Evolutionary conservation across 2,329 filamentous ascomycete species (phyloP).

Genomic region (Diaporthe batatas): DNA sequence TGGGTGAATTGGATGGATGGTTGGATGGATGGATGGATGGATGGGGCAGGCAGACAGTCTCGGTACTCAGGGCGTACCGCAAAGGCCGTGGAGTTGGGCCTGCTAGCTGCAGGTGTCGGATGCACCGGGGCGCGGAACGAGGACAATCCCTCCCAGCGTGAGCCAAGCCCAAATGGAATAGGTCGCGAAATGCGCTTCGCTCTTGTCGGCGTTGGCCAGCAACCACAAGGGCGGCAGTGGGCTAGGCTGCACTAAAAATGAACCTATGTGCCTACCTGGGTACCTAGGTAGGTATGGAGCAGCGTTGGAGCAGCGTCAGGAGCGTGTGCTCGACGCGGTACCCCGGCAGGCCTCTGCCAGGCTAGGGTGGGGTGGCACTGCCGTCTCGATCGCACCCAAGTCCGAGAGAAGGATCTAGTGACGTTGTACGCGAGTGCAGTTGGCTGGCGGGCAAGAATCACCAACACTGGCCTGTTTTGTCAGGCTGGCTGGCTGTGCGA

Average conservation of each 20-base stretch:
- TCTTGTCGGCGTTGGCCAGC: slow-evolving; percentile 25
- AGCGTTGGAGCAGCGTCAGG: too few species aligned
- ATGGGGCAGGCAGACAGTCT: slow-evolving; percentile 9
- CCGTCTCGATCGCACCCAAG: slow-evolving; percentile 4
- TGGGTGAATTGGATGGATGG: background rate
- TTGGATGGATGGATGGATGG: background rate
- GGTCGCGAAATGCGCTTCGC: slow-evolving; percentile 31
- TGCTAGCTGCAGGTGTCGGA: slow-evolving; percentile 35
- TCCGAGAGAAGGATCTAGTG: slow-evolving; percentile 23
- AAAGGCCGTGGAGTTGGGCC: background rate
- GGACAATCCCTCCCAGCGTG: slow-evolving; percentile 31
- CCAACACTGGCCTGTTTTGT: slow-evolving; percentile 18
- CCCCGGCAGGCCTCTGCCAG: background rate
- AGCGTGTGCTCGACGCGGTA: background rate
- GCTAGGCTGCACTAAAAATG: slow-evolving; percentile 29
- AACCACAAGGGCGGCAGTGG: slow-evolving; percentile 21
- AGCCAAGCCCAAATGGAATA: slow-evolving; percentile 13
- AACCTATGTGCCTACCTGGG: background rate
- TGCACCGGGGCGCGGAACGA: slow-evolving; percentile 35
- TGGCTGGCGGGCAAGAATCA: slow-evolving; percentile 15
- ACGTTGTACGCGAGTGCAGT: slow-evolving; percentile 13
- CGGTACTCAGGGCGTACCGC: slow-evolving; percentile 2
- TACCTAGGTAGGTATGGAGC: background rate
- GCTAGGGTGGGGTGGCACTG: background rate
- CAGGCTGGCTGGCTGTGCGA: slow-evolving; percentile 1